Conservation (phyloP, 768 basidiomycete genomes). For the Suillus clintonianus region DNA sequence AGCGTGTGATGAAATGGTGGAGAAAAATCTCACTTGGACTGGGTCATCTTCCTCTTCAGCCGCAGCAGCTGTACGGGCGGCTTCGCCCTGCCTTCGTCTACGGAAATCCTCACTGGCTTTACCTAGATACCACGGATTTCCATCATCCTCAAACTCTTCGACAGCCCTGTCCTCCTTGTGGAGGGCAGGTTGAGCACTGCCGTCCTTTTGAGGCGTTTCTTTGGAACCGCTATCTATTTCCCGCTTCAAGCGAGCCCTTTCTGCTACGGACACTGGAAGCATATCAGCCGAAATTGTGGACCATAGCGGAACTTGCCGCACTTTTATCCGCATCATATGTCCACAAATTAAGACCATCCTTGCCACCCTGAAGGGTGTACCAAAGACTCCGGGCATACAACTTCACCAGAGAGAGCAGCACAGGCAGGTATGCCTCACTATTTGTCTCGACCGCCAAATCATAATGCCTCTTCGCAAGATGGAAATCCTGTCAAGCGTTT, state of each 20-base stretch:
- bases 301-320: neutral
- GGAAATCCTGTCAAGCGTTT: conserved; percentile 69
- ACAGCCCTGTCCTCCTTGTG: conserved; percentile 24
- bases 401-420: conserved; percentile 77
- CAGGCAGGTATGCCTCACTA: conserved; percentile 85
- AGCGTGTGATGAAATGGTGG: neutral
- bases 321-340: conserved; percentile 51
- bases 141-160: conserved; percentile 45
- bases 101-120: conserved; percentile 81
- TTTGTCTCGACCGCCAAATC: conserved; percentile 89
- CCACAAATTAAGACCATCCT: conserved; percentile 71
- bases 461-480: conserved; percentile 95
- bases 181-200: conserved; percentile 4
- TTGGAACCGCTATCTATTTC: conserved; percentile 26
- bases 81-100: conserved; percentile 48
- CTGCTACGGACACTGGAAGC: conserved; percentile 26
- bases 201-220: conserved; percentile 8
- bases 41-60: conserved; percentile 73
- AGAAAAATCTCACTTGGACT: conserved; percentile 54
- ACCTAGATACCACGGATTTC: conserved; percentile 79
- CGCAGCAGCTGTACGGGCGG: conserved; percentile 28
- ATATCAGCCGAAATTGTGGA: neutral
- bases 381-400: conserved; percentile 83
- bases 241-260: conserved; percentile 18
- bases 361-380: conserved; percentile 75